Evolutionary conservation across 805 yeast species (phyloP).

Genomic region (Yamadazyma ubonensis): DNA sequence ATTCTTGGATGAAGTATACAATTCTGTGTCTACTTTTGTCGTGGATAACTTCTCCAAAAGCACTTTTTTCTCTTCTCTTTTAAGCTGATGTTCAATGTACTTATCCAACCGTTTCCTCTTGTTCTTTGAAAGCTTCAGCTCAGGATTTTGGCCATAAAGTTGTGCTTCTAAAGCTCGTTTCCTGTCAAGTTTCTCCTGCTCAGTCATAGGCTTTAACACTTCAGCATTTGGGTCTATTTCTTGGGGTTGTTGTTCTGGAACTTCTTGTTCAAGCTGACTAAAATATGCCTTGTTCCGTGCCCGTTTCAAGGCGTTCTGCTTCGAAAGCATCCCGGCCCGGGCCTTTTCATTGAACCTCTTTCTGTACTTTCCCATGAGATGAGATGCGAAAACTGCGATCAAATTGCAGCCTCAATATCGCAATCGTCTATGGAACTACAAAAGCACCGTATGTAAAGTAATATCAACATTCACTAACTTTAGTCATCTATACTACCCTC

Average conservation of each 20-base stretch:
- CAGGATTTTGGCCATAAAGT: constrained; percentile 54
- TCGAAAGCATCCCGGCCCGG: constrained; percentile 78
- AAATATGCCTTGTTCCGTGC: constrained; percentile 70
- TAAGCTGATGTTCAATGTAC: constrained; percentile 86
- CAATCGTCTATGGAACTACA: constrained; percentile 17
- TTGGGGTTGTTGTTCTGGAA: constrained; percentile 12
- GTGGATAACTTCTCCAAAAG: constrained; percentile 69
- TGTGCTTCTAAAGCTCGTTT: constrained; percentile 64
- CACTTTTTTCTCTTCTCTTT: constrained; percentile 81
- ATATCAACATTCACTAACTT: too few species aligned
- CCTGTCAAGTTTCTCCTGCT: constrained; percentile 59
- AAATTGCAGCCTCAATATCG: background rate
- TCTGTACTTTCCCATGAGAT: constrained; percentile 74
- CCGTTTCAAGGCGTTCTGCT: constrained; percentile 64
- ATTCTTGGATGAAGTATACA: constrained; percentile 69
- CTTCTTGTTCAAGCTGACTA: constrained; percentile 33
- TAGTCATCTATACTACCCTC: constrained; percentile 48
- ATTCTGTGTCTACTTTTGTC: constrained; percentile 66
- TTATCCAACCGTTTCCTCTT: constrained; percentile 83
- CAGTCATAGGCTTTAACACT: constrained; percentile 58
- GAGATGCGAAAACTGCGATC: background rate
- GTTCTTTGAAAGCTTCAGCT: constrained; percentile 64
- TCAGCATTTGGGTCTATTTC: constrained; percentile 56
- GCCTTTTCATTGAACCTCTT: constrained; percentile 83
- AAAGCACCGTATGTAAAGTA: constrained; percentile 23